phyloP scores from a whole-genome alignment of 2,329 filamentous ascomycete species.

The Neurospora sp. region DNA sequence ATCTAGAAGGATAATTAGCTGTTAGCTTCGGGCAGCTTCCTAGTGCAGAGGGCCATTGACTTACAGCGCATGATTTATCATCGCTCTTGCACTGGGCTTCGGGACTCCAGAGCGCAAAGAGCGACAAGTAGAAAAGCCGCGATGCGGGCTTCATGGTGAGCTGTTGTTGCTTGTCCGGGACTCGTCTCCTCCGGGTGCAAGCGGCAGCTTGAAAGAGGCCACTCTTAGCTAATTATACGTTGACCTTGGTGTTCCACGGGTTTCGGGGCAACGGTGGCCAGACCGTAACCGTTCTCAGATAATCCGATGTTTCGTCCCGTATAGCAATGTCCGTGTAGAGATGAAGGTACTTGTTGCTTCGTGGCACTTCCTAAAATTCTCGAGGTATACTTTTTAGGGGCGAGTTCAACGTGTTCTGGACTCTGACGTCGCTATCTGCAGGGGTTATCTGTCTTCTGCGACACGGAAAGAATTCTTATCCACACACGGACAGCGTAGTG shows the following conservation, averaged over 20 bases:
- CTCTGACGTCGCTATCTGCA: neutral
- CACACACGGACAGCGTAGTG: neutral
- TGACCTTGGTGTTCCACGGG: neutral
- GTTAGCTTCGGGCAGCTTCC: constrained; percentile 22
- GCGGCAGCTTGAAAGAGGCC: neutral
- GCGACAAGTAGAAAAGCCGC: constrained; percentile 44
- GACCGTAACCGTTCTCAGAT: neutral
- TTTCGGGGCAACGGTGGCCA: neutral
- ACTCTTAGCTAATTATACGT: neutral
- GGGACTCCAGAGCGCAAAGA: constrained; percentile 46
- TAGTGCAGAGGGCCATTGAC: constrained; percentile 16
- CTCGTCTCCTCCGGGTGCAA: neutral
- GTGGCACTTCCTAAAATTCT: neutral
- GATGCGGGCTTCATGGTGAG: constrained; percentile 41
- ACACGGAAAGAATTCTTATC: neutral
- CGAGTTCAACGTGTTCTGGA: neutral
- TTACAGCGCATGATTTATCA: constrained; percentile 39
- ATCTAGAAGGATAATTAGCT: constrained; percentile 46
- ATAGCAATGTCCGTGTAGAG: neutral
- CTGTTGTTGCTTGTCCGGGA: neutral
- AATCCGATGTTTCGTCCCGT: neutral
- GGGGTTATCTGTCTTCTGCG: neutral
- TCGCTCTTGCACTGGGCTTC: constrained; percentile 34
- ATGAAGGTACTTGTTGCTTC: neutral
- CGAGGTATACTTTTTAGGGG: neutral